Percentiles rank a stretch among this genome's conserved stretches.
phyloP scores from a whole-genome alignment of 495 filamentous ascomycete species.

The Lichenothelia convexa region DNA sequence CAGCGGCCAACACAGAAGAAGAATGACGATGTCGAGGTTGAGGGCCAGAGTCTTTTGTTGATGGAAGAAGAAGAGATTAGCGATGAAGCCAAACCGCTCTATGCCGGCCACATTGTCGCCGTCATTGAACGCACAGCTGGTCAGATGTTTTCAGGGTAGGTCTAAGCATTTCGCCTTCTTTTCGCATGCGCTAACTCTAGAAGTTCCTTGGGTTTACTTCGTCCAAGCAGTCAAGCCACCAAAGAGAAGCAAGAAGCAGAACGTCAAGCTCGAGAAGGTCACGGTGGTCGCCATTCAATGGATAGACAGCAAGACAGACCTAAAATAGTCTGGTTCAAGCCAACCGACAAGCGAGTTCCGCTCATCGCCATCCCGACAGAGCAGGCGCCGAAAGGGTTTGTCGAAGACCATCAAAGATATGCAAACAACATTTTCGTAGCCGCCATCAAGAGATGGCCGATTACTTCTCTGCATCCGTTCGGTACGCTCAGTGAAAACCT shows the following conservation, averaged over 20 bases:
- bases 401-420: conserved; percentile 95
- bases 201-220: conserved; percentile 69
- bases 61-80: conserved; percentile 98
- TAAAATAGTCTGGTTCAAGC: conserved; percentile 99
- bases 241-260: conserved; percentile 99
- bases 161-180: not conserved
- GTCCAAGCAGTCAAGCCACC: conserved; percentile 94
- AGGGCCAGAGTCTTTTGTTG: conserved; percentile 87
- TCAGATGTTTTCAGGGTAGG: conserved; percentile 90
- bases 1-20: conserved; percentile 98
- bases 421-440: conserved; percentile 95
- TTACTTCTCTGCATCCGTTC: conserved; percentile 97
- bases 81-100: conserved; percentile 92
- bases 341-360: conserved; percentile 95
- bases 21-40: conserved; percentile 97
- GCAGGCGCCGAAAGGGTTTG: conserved; percentile 92
- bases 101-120: conserved; percentile 90
- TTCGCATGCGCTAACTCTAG: conserved; percentile 4
- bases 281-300: conserved; percentile 52
- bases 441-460: conserved; percentile 98
- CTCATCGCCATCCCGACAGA: conserved; percentile 96
- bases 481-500: conserved; percentile 94
- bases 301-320: conserved; percentile 87
- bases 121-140: conserved; percentile 93
- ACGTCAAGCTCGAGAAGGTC: conserved; percentile 74